Percentiles rank a stretch among this genome's conserved stretches.
Conservation (phyloP, 805 yeast species). For the Nakazawaea populi region DNA sequence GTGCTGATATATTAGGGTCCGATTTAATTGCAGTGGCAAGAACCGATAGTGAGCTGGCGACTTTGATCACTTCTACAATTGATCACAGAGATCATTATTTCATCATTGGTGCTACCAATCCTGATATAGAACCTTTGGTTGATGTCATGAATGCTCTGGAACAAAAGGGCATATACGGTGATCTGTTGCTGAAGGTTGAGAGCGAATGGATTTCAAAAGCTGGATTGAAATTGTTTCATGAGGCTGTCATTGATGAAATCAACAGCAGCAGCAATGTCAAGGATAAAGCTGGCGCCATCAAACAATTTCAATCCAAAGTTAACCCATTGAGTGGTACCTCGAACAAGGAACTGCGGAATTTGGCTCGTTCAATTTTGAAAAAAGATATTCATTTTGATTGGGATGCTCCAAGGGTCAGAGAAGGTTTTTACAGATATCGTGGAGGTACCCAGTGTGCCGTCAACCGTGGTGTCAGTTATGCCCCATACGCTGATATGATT, state of each 20-base stretch:
- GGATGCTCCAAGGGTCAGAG: slow-evolving; percentile 93
- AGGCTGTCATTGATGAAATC: slow-evolving; percentile 85
- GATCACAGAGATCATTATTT: slow-evolving; percentile 94
- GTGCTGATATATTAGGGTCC: slow-evolving; percentile 89
- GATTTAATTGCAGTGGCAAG: slow-evolving; percentile 87
- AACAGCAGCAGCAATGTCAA: slow-evolving; percentile 39
- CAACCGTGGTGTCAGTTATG: slow-evolving; percentile 91
- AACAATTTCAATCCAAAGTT: slow-evolving; percentile 60
- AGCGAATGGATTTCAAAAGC: slow-evolving; percentile 78
- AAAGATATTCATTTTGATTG: slow-evolving; percentile 85
- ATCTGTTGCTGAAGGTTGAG: slow-evolving; percentile 66
- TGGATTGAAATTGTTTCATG: slow-evolving; percentile 81
- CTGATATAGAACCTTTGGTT: slow-evolving; percentile 66
- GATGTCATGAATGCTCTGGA: slow-evolving; percentile 82
- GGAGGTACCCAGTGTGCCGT: slow-evolving; percentile 98
- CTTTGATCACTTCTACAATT: slow-evolving; percentile 87
- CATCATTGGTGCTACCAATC: slow-evolving; percentile 86
- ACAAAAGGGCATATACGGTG: slow-evolving; percentile 63
- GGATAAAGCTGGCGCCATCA: slow-evolving; percentile 58
- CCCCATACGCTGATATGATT: slow-evolving; percentile 91
- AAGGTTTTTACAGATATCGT: slow-evolving; percentile 91
- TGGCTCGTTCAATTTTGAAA: slow-evolving; percentile 67
- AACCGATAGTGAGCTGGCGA: slow-evolving; percentile 97
- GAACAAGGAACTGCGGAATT: slow-evolving; percentile 42
- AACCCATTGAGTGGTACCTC: slow-evolving; percentile 74